A percentile compares a stretch with the other conserved stretches of the same genome.
These are phyloP conservation scores for Tetrahymena elliotti DNA, from an alignment of 73 alveolate species.

Conservation along the genomic window DNA sequence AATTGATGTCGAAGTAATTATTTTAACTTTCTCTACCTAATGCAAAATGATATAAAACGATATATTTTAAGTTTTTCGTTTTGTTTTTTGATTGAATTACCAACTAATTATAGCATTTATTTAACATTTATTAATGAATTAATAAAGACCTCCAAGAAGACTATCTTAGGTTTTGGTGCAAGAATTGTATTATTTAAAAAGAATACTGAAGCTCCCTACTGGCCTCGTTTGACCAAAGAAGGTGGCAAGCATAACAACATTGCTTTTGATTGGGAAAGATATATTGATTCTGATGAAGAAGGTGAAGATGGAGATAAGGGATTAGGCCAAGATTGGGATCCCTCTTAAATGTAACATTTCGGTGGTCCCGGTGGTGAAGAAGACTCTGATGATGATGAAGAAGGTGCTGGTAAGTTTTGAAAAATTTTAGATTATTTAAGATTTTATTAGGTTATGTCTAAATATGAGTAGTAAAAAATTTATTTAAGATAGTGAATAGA, in stretches of 20 bases:
- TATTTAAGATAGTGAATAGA: too few relatives aligned
- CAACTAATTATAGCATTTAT: too few relatives aligned
- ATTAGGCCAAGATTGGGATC: constrained; percentile 59
- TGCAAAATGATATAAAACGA: too few relatives aligned
- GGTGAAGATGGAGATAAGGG: constrained; percentile 63
- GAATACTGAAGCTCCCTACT: constrained; percentile 54
- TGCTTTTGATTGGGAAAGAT: constrained; percentile 53
- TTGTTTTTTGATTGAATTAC: too few relatives aligned
- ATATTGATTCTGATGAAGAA: constrained; percentile 63
- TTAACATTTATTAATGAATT: neutral
- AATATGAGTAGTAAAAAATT: neutral
- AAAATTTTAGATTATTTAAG: neutral
- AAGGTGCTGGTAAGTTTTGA: neutral
- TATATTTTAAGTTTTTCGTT: neutral
- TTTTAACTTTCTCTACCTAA: neutral
- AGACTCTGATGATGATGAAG: constrained; percentile 47
- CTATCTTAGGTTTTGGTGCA: constrained; percentile 3
- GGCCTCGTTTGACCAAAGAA: constrained; percentile 64
- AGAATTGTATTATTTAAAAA: constrained; percentile 43
- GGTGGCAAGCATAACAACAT: constrained; percentile 12
- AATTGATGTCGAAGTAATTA: constrained; percentile 45
- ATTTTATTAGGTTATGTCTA: neutral
- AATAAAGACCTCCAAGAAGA: neutral
- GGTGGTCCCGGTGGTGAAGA: constrained; percentile 52
- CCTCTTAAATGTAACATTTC: constrained; percentile 36